Base-by-base conservation (phyloP, 495 filamentous ascomycete genomes). In the Annulohypoxylon stygium region DNA sequence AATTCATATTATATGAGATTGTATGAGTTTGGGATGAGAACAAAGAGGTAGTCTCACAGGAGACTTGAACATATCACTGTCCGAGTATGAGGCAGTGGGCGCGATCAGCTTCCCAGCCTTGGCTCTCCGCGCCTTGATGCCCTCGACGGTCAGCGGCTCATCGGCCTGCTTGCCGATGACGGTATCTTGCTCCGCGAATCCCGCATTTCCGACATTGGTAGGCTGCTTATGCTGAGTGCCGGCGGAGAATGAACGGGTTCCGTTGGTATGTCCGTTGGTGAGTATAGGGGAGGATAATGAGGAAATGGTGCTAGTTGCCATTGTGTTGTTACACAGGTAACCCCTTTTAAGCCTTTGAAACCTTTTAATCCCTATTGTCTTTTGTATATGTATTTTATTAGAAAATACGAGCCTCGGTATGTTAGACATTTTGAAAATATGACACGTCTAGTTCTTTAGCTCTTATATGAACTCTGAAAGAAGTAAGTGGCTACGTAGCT, bases 61-160 rank as follows among this genome's bases (percentile, higher is more conserved):
- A 57, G 87, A 88, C 83, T 97, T 97, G 81, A 96, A 99, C 85
- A 92, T 90, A 66, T 93, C 91, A 81, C 91, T 93, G 80, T 88
- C 91, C 16, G 90, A 89, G 45, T 86, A 84, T 14, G 94, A 92
- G 34, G 96, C 96, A 50, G 93, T 86, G n/a, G 90, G 91, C 37
- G 89, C 91, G 62, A 88, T 85, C 41, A 95, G 82, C 67, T 88
- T 86, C 1, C 90, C 90, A 16, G 86, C 84, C 78, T 91, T 93
- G 58, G 85, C 87, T 43, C 96, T 86, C 76, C 93, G 83, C 9
- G 86, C 90, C 25, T 86, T 74, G 57, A 98, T 88, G 16, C 88
- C 90, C 69, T 90, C 86, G 78, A 93, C 82, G 37, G 92, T 93
- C 75, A 97, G 83, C 41, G 90, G 88, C 65, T 89, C 86, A 1